These are phyloP conservation scores for Irpex sp. DNA, from an alignment of 1,284 basidiomycete genomes.

Conservation along the genomic window DNA sequence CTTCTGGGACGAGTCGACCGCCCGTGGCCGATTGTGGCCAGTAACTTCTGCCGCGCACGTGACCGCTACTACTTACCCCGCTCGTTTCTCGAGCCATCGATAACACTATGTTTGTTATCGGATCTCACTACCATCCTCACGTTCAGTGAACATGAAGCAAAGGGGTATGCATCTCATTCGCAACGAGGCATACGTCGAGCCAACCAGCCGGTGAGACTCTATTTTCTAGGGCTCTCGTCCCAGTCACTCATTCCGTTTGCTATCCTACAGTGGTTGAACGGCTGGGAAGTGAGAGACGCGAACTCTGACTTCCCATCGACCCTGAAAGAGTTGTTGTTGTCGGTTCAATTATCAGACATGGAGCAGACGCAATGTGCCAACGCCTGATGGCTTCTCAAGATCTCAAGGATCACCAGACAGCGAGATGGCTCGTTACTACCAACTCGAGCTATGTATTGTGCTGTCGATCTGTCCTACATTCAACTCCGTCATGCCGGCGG, in stretches of 20 bases:
- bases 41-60: slow-evolving; percentile 3
- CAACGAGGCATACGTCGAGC: slow-evolving; percentile 16
- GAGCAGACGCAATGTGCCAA: neutral
- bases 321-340: neutral
- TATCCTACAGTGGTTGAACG: neutral
- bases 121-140: slow-evolving; percentile 20
- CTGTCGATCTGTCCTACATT: neutral
- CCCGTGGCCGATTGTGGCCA: slow-evolving; percentile 1
- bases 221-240: neutral
- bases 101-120: slow-evolving; percentile 22
- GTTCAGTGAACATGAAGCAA: slow-evolving; percentile 2
- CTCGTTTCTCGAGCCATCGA: slow-evolving; percentile 15
- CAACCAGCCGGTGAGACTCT: neutral
- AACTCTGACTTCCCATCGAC: neutral
- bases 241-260: neutral
- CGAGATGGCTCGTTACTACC: neutral
- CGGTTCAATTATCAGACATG: neutral
- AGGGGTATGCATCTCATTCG: slow-evolving; percentile 6
- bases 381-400: neutral
- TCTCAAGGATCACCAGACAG: neutral
- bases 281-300: neutral
- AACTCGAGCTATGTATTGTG: neutral
- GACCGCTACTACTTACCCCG: slow-evolving; percentile 9
- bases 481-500: neutral
- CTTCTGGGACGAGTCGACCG: neutral